Evolutionary conservation across 805 yeast species (phyloP), one percentile per base, ranked within the genome.

Genomic region (Helenozyma rhizophorensis): DNA sequence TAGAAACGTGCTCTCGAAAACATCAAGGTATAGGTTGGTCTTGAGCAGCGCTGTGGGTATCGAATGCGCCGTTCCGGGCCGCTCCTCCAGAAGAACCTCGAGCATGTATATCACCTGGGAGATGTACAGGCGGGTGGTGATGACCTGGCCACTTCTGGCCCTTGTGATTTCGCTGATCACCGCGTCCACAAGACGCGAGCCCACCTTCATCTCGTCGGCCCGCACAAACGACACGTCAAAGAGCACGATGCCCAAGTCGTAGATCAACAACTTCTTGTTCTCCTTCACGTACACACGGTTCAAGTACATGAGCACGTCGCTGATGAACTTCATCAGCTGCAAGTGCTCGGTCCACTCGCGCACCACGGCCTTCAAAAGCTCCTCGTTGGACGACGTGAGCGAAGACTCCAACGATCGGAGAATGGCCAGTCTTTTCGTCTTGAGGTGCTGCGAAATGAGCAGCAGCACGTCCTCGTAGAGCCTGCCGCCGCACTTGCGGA

Each of bases 231-330:
- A 60, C 23, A 76, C 79, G 38, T 82, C 72, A 53, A 86, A 88
- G 7, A 79, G 54, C 21, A 70, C 71, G 15, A 87, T 65, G 0
- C 95, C 94, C 29, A 80, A 67, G 50, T 88, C 96, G 50, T 80
- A 81, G 2, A 82, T 68, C 36, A 79, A 61, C 4, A 83, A 76
- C 31, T 76, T 60, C 45, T 75, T 79, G 34, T 68, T 65, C 42
- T 82, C 89, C 43, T 76, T 79, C 17, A 88, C 83, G 46, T 83
- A 87, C 0, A 85, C 95, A 27, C 95, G 71, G 51, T 88, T 95
- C 51, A 89, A 57, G 50, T 88, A 88, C 83, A 88, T 80, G 52
- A 86, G 62, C 3, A 88, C 84, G 54, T 89, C 95, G 47, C 89
- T 74, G 27, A 86, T 74, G 71, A 85, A 76, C 42, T 84, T 70